Base-by-base conservation (phyloP, 2,329 filamentous ascomycete genomes). In the Lecanoromycetidae sp. region DNA sequence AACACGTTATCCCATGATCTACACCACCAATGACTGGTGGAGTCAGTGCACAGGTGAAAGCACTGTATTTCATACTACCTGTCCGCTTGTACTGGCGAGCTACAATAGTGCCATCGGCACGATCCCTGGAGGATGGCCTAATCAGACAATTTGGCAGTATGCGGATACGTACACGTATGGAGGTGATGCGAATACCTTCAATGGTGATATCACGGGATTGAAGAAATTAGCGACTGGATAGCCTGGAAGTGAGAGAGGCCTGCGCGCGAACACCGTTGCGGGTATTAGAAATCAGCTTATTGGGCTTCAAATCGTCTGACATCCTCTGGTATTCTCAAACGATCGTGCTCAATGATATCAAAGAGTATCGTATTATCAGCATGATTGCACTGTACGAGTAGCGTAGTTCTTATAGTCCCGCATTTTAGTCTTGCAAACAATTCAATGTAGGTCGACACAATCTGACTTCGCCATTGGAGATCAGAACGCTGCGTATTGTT, bases 101-200 rank as follows among this genome's bases (percentile, higher is more conserved):
- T 75, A 71, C 51, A 56, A 55, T 34, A 66, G 58, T 52, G 59
- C 60, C 0, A 56, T 65, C 1, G 70, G 71, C 1, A 65, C 64
- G 1, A 60, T 72, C 8, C 72, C 72, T 1, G 71, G 69, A 12
- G 68, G 71, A 15, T 77, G 73, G 74, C 56, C 64, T 2, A 70
- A 61, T 54, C 66, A 75, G 57, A 74, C 70, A 7, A 69, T 77
- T 55, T 77, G 74, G 73, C 74, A 76, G 62, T 69, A 73, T 54
- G 60, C 63, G 23, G 67, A 74, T 50, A 57, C 57, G 4, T 74
- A 72, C 51, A 52, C 57, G 10, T 72, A 69, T 56, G 71, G 72
- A n/a, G 73, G 73, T 1, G 71, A 76, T 52, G 70, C 68, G 10
- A 71, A 76, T 52, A 57, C 65, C 6, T 76, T 74, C 53, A 76